Percentiles rank a stretch among this genome's conserved stretches.
phyloP scores from a whole-genome alignment of 2,329 filamentous ascomycete species.

The Anthostomella pinea region DNA sequence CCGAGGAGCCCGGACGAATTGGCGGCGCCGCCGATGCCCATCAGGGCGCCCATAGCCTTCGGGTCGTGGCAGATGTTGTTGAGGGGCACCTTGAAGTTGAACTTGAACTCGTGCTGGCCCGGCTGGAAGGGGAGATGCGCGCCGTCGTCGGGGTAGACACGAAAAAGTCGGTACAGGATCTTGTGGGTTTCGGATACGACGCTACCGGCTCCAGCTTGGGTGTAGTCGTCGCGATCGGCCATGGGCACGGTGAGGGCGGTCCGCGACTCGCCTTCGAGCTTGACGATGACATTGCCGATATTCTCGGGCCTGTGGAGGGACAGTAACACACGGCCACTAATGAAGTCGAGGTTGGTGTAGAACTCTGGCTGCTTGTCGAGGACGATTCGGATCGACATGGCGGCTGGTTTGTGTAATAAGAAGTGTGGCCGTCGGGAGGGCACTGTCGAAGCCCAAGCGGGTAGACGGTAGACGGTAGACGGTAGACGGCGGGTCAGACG shows the following conservation, averaged over 20 bases:
- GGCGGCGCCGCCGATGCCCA: conserved; percentile 50
- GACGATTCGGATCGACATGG: conserved; percentile 65
- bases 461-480: not conserved
- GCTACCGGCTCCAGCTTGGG: conserved; percentile 36
- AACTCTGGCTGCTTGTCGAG: conserved; percentile 66
- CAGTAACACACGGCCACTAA: conserved; percentile 61
- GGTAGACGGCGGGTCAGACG: too few relatives aligned
- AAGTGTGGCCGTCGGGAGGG: too few relatives aligned
- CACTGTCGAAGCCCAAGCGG: not conserved
- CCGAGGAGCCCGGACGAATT: conserved; percentile 44
- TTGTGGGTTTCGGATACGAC: conserved; percentile 61
- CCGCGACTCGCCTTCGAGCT: conserved; percentile 76
- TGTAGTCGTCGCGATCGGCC: conserved; percentile 42
- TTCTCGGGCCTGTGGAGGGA: conserved; percentile 63
- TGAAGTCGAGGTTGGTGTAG: conserved; percentile 76
- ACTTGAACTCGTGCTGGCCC: conserved; percentile 73
- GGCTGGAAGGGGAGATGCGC: conserved; percentile 46
- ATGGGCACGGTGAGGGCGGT: conserved; percentile 58
- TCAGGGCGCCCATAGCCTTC: conserved; percentile 51
- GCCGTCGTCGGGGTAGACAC: conserved; percentile 66
- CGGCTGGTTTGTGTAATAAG: too few relatives aligned
- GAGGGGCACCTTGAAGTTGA: conserved; percentile 73
- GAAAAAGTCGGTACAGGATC: conserved; percentile 70
- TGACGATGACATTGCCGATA: conserved; percentile 72
- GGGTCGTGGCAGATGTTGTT: conserved; percentile 68